A percentile compares a stretch with the other conserved stretches of the same genome.
Evolutionary conservation across 176 grass and related monocot genomes (phyloP).

Genomic region (Metroxylon sagu): DNA sequence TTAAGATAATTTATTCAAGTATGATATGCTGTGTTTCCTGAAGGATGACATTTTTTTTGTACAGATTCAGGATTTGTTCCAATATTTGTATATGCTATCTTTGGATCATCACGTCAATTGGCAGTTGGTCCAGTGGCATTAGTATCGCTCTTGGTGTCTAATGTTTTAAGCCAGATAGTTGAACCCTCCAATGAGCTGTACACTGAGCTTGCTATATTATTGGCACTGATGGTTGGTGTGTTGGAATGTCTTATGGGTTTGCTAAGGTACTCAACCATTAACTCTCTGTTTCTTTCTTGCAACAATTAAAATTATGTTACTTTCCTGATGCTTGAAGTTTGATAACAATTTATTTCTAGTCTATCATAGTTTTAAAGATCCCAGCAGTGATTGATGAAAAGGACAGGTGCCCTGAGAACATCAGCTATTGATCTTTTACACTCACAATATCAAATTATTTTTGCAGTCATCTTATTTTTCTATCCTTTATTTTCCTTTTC

Average conservation of each 20-base stretch:
- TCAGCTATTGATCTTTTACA: too few species aligned
- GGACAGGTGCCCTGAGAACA: too few species aligned
- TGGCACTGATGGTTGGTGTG: conserved; percentile 91
- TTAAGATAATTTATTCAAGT: neutral
- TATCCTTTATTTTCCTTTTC: too few species aligned
- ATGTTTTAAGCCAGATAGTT: conserved; percentile 77
- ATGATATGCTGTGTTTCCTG: conserved; percentile 2
- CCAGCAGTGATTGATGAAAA: too few species aligned
- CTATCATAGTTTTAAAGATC: too few species aligned
- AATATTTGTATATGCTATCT: conserved; percentile 72
- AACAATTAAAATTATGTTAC: neutral
- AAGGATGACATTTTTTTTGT: conserved; percentile 3
- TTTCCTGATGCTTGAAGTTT: too few species aligned
- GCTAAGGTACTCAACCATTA: conserved; percentile 51
- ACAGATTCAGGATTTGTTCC: conserved; percentile 86
- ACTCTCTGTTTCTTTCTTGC: neutral
- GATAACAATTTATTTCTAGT: too few species aligned
- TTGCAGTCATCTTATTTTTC: too few species aligned
- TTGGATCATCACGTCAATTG: conserved; percentile 82
- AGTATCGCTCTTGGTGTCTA: conserved; percentile 84
- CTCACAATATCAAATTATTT: too few species aligned
- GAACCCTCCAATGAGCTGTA: conserved; percentile 69
- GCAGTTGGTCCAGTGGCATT: conserved; percentile 88
- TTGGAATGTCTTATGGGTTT: conserved; percentile 90
- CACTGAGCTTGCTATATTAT: conserved; percentile 75